These are phyloP conservation scores for Aquilaria yunnanensis DNA, from an alignment of 345 rosid species.

Conservation along the genomic window DNA sequence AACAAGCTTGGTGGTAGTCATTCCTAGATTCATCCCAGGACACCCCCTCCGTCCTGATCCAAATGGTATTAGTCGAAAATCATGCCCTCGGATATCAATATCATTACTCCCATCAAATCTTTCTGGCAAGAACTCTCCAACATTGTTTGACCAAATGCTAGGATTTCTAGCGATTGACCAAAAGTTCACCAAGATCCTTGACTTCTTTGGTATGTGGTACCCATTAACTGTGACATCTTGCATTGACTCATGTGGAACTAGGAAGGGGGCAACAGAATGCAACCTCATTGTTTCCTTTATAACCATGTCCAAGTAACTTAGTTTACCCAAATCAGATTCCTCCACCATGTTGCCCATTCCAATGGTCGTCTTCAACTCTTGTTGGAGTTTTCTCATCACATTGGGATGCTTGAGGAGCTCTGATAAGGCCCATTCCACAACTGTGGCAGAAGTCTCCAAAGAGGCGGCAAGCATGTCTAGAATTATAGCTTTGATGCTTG, in stretches of 20 bases:
- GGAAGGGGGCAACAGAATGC: conserved; percentile 12
- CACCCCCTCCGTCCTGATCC: conserved; percentile 12
- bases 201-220: conserved; percentile 15
- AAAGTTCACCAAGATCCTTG: conserved; percentile 16
- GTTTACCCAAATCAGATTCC: conserved; percentile 13
- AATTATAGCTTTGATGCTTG: conserved; percentile 20
- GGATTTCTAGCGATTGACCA: conserved; percentile 17
- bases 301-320: conserved; percentile 12
- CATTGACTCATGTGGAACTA: conserved; percentile 15
- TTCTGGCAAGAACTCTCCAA: conserved; percentile 5
- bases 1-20: not conserved
- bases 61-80: conserved; percentile 13
- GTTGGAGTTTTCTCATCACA: conserved; percentile 14
- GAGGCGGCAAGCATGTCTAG: conserved; percentile 22
- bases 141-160: conserved; percentile 12
- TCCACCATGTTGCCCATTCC: conserved; percentile 22
- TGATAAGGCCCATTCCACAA: conserved; percentile 25
- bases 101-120: not conserved
- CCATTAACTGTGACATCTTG: conserved; percentile 12
- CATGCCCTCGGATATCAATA: conserved; percentile 6
- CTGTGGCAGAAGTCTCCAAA: conserved; percentile 12
- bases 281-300: conserved; percentile 9
- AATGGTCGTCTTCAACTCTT: conserved; percentile 17
- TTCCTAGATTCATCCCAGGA: conserved; percentile 2
- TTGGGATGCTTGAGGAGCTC: conserved; percentile 23